Evolutionary conservation across 1,284 basidiomycete species (phyloP).

Genomic region (Hemileia vastatrix): DNA sequence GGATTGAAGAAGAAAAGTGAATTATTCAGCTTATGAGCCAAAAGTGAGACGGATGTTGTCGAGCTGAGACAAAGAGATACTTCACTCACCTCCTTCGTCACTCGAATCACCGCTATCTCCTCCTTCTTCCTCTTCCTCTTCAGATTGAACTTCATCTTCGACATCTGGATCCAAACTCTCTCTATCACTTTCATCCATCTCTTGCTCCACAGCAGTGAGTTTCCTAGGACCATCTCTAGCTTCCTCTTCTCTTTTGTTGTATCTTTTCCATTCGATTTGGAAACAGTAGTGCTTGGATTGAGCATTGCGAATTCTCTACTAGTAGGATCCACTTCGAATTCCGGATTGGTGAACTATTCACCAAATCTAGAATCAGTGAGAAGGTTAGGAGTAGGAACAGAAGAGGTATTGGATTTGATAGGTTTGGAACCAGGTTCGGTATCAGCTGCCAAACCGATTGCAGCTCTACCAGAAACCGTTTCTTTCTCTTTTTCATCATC

Average conservation of each 20-base stretch:
- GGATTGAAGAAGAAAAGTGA: not conserved
- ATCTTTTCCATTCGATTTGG: constrained; percentile 40
- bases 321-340: constrained; percentile 79
- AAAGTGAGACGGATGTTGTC: constrained; percentile 26
- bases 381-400: constrained; percentile 48
- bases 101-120: constrained; percentile 47
- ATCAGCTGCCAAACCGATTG: constrained; percentile 34
- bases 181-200: constrained; percentile 76
- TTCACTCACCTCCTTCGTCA: constrained; percentile 51
- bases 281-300: constrained; percentile 63
- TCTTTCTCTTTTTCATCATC: constrained; percentile 28
- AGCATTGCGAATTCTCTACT: constrained; percentile 78
- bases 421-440: constrained; percentile 44
- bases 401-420: no score
- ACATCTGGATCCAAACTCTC: constrained; percentile 55
- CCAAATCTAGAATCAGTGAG: constrained; percentile 82
- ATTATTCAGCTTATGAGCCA: constrained; percentile 18
- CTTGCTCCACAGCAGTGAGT: constrained; percentile 73
- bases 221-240: no score
- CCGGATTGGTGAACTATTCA: constrained; percentile 83
- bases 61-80: constrained; percentile 24
- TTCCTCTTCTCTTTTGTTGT: no score
- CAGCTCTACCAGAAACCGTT: constrained; percentile 41
- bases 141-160: constrained; percentile 48
- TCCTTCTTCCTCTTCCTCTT: constrained; percentile 47